These are phyloP conservation scores for Hanseniaspora taiwanica DNA, from an alignment of 805 yeast species.

Conservation along the genomic window DNA sequence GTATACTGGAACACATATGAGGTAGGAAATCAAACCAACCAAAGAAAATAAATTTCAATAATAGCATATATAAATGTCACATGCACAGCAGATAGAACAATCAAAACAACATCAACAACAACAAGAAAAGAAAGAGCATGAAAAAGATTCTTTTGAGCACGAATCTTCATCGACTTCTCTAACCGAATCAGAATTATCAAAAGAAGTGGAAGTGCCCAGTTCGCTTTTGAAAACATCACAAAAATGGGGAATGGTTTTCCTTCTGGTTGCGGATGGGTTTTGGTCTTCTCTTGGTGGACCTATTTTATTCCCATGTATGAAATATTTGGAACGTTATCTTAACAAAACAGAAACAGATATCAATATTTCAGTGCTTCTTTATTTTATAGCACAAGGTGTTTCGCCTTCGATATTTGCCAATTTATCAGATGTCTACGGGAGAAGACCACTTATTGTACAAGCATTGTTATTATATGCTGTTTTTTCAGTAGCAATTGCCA, in stretches of 20 bases:
- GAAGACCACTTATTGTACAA: conserved; percentile 50
- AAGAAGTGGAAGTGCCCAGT: too few species aligned
- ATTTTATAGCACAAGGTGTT: conserved; percentile 63
- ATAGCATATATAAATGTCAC: background rate
- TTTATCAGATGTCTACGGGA: conserved; percentile 55
- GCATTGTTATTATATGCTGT: conserved; percentile 43
- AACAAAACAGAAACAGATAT: conserved; percentile 36
- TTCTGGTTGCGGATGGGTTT: conserved; percentile 28
- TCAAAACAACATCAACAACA: too few species aligned
- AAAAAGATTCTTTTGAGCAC: too few species aligned
- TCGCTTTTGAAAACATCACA: conserved; percentile 10
- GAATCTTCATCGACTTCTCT: background rate
- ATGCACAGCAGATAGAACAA: too few species aligned
- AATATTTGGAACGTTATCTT: conserved; percentile 41
- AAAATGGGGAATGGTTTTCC: conserved; percentile 21
- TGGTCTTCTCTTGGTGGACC: conserved; percentile 69
- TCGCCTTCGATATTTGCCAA: conserved; percentile 59
- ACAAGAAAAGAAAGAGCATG: too few species aligned
- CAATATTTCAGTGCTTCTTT: conserved; percentile 65
- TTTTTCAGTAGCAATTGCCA: conserved; percentile 56
- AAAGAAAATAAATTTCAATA: too few species aligned
- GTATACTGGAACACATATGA: too few species aligned
- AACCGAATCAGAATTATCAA: too few species aligned
- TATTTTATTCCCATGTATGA: conserved; percentile 69
- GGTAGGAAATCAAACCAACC: too few species aligned